These are phyloP conservation scores for Monosporascus sp. DNA, from an alignment of 2,329 filamentous ascomycete species.

Conservation along the genomic window DNA sequence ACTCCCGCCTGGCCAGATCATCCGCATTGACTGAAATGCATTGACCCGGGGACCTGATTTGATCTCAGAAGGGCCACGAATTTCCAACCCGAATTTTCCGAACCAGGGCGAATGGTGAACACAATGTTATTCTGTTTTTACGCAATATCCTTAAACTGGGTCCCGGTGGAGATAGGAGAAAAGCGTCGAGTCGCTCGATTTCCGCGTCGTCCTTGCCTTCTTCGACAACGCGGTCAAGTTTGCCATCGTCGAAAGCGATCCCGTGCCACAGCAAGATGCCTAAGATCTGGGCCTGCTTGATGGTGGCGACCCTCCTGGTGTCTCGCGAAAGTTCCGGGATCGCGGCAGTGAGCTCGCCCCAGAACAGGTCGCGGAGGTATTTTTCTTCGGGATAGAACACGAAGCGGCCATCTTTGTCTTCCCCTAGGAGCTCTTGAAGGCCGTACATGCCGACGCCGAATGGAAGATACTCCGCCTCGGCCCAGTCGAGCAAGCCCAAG, in stretches of 20 bases:
- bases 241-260: slow-evolving; percentile 57
- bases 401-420: slow-evolving; percentile 31
- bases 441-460: slow-evolving; percentile 57
- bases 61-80: too few species aligned
- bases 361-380: slow-evolving; percentile 44
- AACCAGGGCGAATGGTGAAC: slow-evolving; percentile 8
- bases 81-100: slow-evolving; percentile 10
- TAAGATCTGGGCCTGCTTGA: slow-evolving; percentile 40
- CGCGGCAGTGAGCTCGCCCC: slow-evolving; percentile 33
- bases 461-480: slow-evolving; percentile 55
- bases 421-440: slow-evolving; percentile 53
- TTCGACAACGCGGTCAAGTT: slow-evolving; percentile 52
- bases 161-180: slow-evolving; percentile 15
- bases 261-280: slow-evolving; percentile 60
- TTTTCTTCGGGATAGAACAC: slow-evolving; percentile 40
- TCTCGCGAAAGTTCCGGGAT: slow-evolving; percentile 29
- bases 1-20: too few species aligned
- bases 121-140: slow-evolving; percentile 2
- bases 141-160: slow-evolving; percentile 1
- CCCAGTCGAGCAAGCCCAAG: slow-evolving; percentile 58
- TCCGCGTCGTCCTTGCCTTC: slow-evolving; percentile 45
- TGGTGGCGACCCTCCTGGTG: slow-evolving; percentile 19
- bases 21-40: too few species aligned
- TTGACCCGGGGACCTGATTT: too few species aligned
- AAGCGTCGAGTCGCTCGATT: slow-evolving; percentile 43